Evolutionary conservation across 2,329 filamentous ascomycete species (phyloP), one percentile per base, ranked within the genome.

Genomic region (Penicillium sp.): DNA sequence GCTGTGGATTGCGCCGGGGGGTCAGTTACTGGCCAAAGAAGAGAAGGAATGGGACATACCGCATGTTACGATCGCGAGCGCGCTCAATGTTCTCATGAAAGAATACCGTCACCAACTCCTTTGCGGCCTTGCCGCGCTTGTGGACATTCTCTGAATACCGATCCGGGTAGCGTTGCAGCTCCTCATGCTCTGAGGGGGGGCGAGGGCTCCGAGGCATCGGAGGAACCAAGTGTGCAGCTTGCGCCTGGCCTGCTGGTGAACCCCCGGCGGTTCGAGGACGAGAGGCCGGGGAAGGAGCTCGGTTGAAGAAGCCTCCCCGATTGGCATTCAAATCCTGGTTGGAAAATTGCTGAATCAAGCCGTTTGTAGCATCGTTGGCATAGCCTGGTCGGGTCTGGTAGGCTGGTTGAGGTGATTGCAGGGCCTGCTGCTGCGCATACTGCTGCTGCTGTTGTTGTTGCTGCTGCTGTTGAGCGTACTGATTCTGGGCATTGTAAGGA

Each of bases 1-100:
- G 75, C 91, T 95, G 61, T 54, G 27, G 29, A 29, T 28, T 18
- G 5, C 29, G 29, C 29, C 7, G 11, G 29, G 29, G 29, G 7
- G 29, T 32, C 11, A 32, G 29, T 11, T 32, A 11, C 29, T 32
- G 29, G 11, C 11, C 18, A 18, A 18, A 18, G 18, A 18, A 18
- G 18, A 18, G 18, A 18, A 18, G 18, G 3, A 18, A 18, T 18
- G 18, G 3, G 3, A 18, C 79, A 60, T 73, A 95, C 90, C 90
- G 86, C 70, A 94, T 84, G 69, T 98, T 98, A 50, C 93, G 84
- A 73, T 97, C 93, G 59, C 91, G 82, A 44, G 93, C 93, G 61
- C 93, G 83, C 76, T 95, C 91, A 47, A 98, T 94, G 67, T 91
- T 97, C 72, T 98, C 91, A 73, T 95, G 94, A 82, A 97, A 98